Conservation (phyloP, 116 monocot genomes). For the Dioscorea cayenensis region DNA sequence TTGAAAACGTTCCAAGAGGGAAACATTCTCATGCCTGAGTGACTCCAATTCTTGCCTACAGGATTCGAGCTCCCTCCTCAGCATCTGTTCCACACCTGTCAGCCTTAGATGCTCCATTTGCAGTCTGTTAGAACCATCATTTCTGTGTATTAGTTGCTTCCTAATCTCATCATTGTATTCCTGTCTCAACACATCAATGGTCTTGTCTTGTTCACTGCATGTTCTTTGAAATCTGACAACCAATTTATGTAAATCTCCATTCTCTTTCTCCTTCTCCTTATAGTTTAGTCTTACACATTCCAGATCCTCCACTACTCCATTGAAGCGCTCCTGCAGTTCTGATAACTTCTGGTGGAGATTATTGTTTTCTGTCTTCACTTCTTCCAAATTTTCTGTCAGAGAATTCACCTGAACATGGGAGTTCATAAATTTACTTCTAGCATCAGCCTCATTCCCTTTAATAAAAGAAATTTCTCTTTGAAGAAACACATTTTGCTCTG, state of each 20-base stretch:
- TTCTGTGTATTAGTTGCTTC: conserved; percentile 21
- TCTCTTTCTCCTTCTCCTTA: conserved; percentile 54
- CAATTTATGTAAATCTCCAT: conserved; percentile 52
- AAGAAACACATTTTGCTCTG: conserved; percentile 81
- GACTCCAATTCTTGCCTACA: conserved; percentile 45
- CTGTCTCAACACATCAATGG: conserved; percentile 63
- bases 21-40: conserved; percentile 55
- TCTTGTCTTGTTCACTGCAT: conserved; percentile 74
- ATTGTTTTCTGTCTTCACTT: conserved; percentile 35
- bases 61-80: conserved; percentile 69
- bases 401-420: conserved; percentile 54
- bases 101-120: conserved; percentile 67
- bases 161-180: conserved; percentile 36
- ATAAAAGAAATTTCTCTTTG: conserved; percentile 67
- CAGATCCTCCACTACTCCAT: conserved; percentile 32
- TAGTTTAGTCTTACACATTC: conserved; percentile 36
- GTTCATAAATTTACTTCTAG: conserved; percentile 27
- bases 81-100: conserved; percentile 61
- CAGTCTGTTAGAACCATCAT: conserved; percentile 30
- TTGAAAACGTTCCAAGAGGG: conserved; percentile 48
- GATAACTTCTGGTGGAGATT: conserved; percentile 37
- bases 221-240: conserved; percentile 46
- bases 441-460: conserved; percentile 42
- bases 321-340: conserved; percentile 39
- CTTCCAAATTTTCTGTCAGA: conserved; percentile 37